Evolutionary conservation across 192 early-diverging fungal genomes (phyloP).

Genomic region (Backusella morwellensis): DNA sequence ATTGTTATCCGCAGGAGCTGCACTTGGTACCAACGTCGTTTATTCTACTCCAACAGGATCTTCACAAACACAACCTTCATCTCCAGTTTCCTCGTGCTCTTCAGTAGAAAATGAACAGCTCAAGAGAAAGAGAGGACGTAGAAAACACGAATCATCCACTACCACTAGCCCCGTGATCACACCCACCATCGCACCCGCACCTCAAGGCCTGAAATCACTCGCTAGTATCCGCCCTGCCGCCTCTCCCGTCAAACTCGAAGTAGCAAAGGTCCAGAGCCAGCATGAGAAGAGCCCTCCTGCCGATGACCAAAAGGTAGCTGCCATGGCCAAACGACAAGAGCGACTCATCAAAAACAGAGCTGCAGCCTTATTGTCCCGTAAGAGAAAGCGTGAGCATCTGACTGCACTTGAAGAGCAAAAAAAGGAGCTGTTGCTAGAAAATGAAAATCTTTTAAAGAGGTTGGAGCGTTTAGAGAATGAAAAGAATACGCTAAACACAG

Average conservation of each 20-base stretch:
- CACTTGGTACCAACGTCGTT: neutral
- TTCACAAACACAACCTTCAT: neutral
- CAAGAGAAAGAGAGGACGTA: neutral
- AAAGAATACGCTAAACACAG: slow-evolving; percentile 43
- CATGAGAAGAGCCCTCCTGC: neutral
- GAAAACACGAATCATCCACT: neutral
- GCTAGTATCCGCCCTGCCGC: neutral
- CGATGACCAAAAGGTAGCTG: slow-evolving; percentile 18
- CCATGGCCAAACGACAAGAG: slow-evolving; percentile 77
- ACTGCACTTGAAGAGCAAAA: slow-evolving; percentile 46
- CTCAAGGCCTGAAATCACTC: neutral
- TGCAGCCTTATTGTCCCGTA: slow-evolving; percentile 81
- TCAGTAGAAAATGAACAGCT: neutral
- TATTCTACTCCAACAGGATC: neutral
- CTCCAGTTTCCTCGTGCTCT: neutral
- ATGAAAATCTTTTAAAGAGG: neutral
- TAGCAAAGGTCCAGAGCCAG: neutral
- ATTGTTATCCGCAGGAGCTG: neutral
- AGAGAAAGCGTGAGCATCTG: slow-evolving; percentile 88
- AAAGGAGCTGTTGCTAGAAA: neutral
- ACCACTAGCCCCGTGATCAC: neutral
- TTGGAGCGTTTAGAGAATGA: slow-evolving; percentile 41
- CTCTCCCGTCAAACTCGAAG: neutral
- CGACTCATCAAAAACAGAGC: slow-evolving; percentile 94
- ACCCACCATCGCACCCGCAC: neutral